These are phyloP conservation scores for Trichaptum fuscoviolaceum DNA, from an alignment of 768 basidiomycete genomes.

Conservation along the genomic window DNA sequence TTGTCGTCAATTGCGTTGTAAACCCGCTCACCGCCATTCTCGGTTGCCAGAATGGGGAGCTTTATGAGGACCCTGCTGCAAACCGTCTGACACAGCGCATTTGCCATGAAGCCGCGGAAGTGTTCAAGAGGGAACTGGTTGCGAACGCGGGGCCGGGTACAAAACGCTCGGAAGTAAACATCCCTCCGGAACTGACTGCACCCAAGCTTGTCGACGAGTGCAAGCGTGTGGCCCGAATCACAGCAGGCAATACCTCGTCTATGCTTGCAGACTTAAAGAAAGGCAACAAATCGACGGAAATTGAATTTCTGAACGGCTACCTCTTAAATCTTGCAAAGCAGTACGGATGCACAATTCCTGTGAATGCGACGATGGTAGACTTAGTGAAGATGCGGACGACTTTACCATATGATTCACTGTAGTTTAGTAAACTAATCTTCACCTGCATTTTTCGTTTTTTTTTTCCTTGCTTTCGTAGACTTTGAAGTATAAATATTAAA, in stretches of 20 bases:
- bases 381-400: constrained; percentile 54
- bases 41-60: constrained; percentile 72
- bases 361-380: constrained; percentile 48
- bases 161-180: constrained; percentile 28
- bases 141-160: constrained; percentile 17
- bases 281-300: constrained; percentile 58
- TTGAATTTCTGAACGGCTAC: constrained; percentile 82
- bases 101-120: constrained; percentile 65
- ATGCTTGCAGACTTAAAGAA: constrained; percentile 70
- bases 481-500: background rate
- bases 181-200: constrained; percentile 43
- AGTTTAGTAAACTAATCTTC: background rate
- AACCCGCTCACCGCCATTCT: constrained; percentile 84
- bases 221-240: constrained; percentile 49
- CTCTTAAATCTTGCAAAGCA: constrained; percentile 55
- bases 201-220: constrained; percentile 51
- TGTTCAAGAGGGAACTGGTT: constrained; percentile 45
- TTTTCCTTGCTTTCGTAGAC: background rate
- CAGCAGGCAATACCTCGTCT: constrained; percentile 67
- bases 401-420: constrained; percentile 44
- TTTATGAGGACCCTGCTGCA: constrained; percentile 45
- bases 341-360: constrained; percentile 53
- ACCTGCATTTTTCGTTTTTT: background rate
- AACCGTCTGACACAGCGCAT: constrained; percentile 43
- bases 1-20: constrained; percentile 76